Base-by-base conservation (phyloP, 2,329 filamentous ascomycete species). In the Aspergillus texensis region DNA sequence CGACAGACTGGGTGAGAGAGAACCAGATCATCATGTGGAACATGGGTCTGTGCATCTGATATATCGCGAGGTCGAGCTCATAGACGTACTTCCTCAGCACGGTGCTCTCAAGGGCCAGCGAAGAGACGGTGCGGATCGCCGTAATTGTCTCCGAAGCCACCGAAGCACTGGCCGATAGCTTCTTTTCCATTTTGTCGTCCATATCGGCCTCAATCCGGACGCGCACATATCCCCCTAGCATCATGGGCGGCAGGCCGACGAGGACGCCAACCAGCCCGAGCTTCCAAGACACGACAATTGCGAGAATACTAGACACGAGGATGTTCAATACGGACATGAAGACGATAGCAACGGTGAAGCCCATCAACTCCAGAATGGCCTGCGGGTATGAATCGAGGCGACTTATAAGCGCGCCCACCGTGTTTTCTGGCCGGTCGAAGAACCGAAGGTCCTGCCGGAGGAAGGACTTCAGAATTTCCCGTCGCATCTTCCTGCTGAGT, bases 211-310 rank as follows among this genome's bases (percentile, higher is more conserved):
- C 83, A 2, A 85, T 76, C 2, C 81, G 75, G 50, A 86, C 82
- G 1, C 82, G 76, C 6, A 82, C 63, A 56, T 82, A 84, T 3
- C 84, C 84, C 0, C 81, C 75, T 1, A 74, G 69, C 2, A 85
- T 70, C 21, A 86, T 72, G 0, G 80, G 75, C 0, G 83, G 79
- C 10, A 86, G 69, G 2, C 80, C 81, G 14, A 80, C 82, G 39
- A 84, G 77, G 0, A 81, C 72, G 1, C 84, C 73, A 0, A 83
- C 80, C 0, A 86, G 75, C 0, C 82, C 83, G 0, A 86, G 75
- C 58, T 83, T 85, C 82, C 82, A 87, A 0, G 81, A 81, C 54
- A 77, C 77, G 1, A 72, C 78, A 8, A 87, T 74, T 4, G 80
- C 80, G 1, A 87, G 71, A 9, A 83, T 74, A 14, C 78, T 77